Base-by-base conservation (phyloP, 2,329 filamentous ascomycete genomes). In the Fusarium longipes region DNA sequence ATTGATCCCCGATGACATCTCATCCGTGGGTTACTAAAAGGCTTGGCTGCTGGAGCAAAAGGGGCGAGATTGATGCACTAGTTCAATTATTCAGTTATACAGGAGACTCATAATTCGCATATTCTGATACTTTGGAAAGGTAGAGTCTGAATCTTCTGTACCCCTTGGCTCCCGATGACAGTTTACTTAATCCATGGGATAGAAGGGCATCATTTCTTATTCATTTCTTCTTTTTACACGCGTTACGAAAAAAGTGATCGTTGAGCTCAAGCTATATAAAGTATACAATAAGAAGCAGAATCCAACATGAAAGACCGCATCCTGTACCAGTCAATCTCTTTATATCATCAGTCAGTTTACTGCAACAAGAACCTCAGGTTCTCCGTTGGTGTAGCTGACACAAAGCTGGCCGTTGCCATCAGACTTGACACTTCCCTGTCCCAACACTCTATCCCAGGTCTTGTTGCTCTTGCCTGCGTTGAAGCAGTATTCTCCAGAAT, bases 321-420 rank as follows among this genome's bases (percentile, higher is more conserved):
- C 20, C 43, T 35, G 36, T 39, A 63, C 58, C 6, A 57, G 32
- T 10, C 18, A 15, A 8, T 20, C 11, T 3, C 15, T 8, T 38
- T 43, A 2, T 11, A 1, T 4, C 20, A 3, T 29, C 4, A 6
- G 1, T 1, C 55, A 65, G 6, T 44, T 48, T 0, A 45, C 54
- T 2, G 65, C 65, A 20, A 68, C 38, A 12, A 69, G 29, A 7
- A 69, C 66, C 17, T 69, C 66, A 14, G 66, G 66, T 42, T 69
- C 66, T 0, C 66, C 66, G 11, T 69, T 67, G 0, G 39, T 35
- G 20, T 67, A 62, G 22, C 52, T 58, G 3, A 69, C 50, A 1
- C 66, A 69, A 11, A 67, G 62, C 30, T 30, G 14, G 0, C 66
- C 66, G 9, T 30, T 47, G 0, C 53, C 50, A 20, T 69, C 40